Evolutionary conservation across 1,139 yeast genomes (phyloP).

Genomic region (Suhomyces panamericanus): DNA sequence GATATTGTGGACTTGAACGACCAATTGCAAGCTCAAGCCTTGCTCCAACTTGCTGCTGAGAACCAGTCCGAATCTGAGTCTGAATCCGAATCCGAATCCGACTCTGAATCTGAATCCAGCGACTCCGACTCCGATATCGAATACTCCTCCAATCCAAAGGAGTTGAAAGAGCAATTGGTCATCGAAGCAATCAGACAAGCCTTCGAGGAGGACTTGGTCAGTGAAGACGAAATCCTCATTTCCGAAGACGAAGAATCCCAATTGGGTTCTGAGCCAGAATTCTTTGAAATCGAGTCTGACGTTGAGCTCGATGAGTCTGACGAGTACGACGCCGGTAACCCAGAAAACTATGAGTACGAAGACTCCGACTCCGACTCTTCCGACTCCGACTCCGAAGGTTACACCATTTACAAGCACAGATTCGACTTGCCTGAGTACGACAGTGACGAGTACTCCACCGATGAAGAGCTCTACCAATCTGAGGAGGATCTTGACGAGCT

Average conservation of each 20-base stretch:
- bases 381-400: slow-evolving; percentile 39
- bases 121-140: slow-evolving; percentile 20
- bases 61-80: slow-evolving; percentile 19
- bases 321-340: slow-evolving; percentile 25
- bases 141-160: slow-evolving; percentile 36
- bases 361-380: slow-evolving; percentile 23
- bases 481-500: slow-evolving; percentile 19
- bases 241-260: slow-evolving; percentile 31
- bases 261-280: slow-evolving; percentile 35
- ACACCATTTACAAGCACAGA: slow-evolving; percentile 46
- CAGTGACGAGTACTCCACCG: slow-evolving; percentile 40
- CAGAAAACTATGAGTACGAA: slow-evolving; percentile 28
- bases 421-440: slow-evolving; percentile 41
- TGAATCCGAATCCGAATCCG: slow-evolving; percentile 12
- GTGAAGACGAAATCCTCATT: slow-evolving; percentile 26
- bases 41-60: slow-evolving; percentile 17
- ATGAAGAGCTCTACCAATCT: slow-evolving; percentile 34
- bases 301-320: slow-evolving; percentile 19
- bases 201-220: slow-evolving; percentile 38
- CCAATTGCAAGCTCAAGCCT: slow-evolving; percentile 37
- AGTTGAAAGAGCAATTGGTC: slow-evolving; percentile 35
- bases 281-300: slow-evolving; percentile 35
- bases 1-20: slow-evolving; percentile 39
- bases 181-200: slow-evolving; percentile 44
- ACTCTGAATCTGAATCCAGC: slow-evolving; percentile 16